Base-by-base conservation (phyloP, 257 asterid genomes). In the Salvia miltiorrhiza region DNA sequence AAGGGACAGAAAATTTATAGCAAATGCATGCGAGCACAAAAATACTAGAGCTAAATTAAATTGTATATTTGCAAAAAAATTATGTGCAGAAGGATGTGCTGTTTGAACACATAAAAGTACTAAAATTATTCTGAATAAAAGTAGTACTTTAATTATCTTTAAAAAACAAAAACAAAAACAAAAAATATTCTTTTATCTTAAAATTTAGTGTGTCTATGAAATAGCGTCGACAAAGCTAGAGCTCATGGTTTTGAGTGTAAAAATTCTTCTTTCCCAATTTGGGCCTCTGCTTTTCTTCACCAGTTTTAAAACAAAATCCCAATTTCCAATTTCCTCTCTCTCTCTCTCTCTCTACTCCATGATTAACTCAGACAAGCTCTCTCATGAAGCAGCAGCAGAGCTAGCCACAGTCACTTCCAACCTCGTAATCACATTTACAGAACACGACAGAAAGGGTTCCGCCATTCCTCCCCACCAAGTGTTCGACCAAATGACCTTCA, bases 211-310 rank as follows among this genome's bases (percentile, higher is more conserved):
- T 47, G 53, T 2, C 10, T 37, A 9, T 9, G 56, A 49, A 19
- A 28, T 2, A 24, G 11, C 61, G 32, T 54, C 4, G 39, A 54
- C 30, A 54, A 55, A 24, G 32, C 32, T 1, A 28, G 32, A 28
- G 32, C 73, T 47, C 76, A 30, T 76, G 52, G 48, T 40, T 77
- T 50, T 76, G 52, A 66, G 81, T 59, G 74, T 16, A 40, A 30
- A 65, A 63, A n/a, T 44, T 76, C 68, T 47, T 76, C 20, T 44
- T 70, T 35, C 53, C 62, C 57, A 55, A 66, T 35, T 64, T 43
- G 17, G 59, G 24, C 26, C 41, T n/a, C 65, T 28, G 44, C 26
- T 58, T 52, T 39, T 7, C 3, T n/a, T 3, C 7, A 10, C 20
- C 13, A 70, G 10, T 70, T 47, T 23, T 12, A 28, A 68, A 8